Conservation (phyloP, 2,329 filamentous ascomycete genomes). For the Nothomitra cinnamomea region DNA sequence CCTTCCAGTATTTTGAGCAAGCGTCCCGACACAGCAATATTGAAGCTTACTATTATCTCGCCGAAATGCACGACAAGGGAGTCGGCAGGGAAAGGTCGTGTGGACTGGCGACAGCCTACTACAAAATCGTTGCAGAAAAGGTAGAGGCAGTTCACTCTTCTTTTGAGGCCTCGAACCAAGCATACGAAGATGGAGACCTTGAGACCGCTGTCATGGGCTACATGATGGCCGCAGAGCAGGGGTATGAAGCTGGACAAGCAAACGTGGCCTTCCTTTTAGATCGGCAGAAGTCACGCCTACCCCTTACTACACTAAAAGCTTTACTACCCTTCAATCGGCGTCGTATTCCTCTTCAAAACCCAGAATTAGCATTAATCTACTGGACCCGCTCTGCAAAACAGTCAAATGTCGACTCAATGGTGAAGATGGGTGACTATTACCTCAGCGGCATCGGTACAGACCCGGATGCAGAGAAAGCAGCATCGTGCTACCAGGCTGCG, state of each 20-base stretch:
- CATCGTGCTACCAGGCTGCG: constrained; percentile 80
- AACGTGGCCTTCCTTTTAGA: constrained; percentile 83
- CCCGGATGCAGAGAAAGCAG: constrained; percentile 65
- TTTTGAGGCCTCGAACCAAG: constrained; percentile 67
- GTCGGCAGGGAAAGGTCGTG: constrained; percentile 69
- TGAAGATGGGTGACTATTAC: constrained; percentile 99
- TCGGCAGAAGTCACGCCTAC: constrained; percentile 44
- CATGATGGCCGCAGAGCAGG: constrained; percentile 80
- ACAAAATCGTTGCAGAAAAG: constrained; percentile 61
- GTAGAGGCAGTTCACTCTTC: constrained; percentile 59
- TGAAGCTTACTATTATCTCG: constrained; percentile 82
- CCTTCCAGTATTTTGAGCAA: constrained; percentile 74
- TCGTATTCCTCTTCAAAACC: constrained; percentile 32
- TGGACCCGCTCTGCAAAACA: constrained; percentile 93
- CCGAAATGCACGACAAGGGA: constrained; percentile 68
- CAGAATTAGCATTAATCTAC: constrained; percentile 63
- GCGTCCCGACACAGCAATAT: constrained; percentile 70
- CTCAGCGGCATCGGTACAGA: constrained; percentile 61
- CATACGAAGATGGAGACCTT: constrained; percentile 61
- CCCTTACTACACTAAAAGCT: constrained; percentile 30
- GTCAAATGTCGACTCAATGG: constrained; percentile 77
- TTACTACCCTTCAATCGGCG: constrained; percentile 29
- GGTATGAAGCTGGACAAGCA: constrained; percentile 75
- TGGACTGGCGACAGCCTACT: constrained; percentile 59
- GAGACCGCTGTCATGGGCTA: constrained; percentile 68